A percentile compares a stretch with the other conserved stretches of the same genome.
phyloP scores from a whole-genome alignment of 2,329 filamentous ascomycete genomes.

The Fusarium dimerum region DNA sequence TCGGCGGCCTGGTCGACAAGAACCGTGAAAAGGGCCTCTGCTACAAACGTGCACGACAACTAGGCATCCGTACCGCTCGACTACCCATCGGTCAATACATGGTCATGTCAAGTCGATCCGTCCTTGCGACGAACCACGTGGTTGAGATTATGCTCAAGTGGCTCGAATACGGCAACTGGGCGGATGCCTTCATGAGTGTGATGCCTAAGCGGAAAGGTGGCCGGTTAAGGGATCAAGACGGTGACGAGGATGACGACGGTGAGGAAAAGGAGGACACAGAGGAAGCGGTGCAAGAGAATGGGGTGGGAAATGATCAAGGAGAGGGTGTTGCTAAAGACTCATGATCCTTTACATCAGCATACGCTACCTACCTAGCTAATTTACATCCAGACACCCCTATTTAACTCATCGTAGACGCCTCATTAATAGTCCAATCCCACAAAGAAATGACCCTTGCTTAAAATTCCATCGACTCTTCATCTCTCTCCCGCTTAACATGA shows the following conservation, averaged over 20 bases:
- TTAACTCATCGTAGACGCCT: conserved; percentile 15
- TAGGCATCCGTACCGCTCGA: conserved; percentile 82
- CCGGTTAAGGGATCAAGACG: conserved; percentile 53
- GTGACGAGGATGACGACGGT: conserved; percentile 19
- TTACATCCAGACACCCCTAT: conserved; percentile 16
- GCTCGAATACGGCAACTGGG: conserved; percentile 91
- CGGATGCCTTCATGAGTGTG: conserved; percentile 79
- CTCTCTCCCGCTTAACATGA: conserved; percentile 57
- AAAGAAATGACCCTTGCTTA: conserved; percentile 24
- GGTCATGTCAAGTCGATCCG: conserved; percentile 81
- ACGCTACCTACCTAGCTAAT: conserved; percentile 18
- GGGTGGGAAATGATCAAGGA: conserved; percentile 8
- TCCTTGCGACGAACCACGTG: conserved; percentile 93
- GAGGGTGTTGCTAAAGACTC: conserved; percentile 8
- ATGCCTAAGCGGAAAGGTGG: conserved; percentile 91
- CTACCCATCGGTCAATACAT: conserved; percentile 95
- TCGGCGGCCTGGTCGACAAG: conserved; percentile 93
- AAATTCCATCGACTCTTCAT: conserved; percentile 56
- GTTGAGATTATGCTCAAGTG: conserved; percentile 95
- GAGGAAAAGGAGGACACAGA: conserved; percentile 33
- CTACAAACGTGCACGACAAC: conserved; percentile 74
- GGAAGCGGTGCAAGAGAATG: conserved; percentile 10
- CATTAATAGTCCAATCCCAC: neutral
- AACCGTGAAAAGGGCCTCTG: conserved; percentile 96
- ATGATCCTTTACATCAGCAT: conserved; percentile 20